Evolutionary conservation across 228 moss, liverwort and hornwort species (phyloP).

Genomic region (Sphagnum magellanicum): DNA sequence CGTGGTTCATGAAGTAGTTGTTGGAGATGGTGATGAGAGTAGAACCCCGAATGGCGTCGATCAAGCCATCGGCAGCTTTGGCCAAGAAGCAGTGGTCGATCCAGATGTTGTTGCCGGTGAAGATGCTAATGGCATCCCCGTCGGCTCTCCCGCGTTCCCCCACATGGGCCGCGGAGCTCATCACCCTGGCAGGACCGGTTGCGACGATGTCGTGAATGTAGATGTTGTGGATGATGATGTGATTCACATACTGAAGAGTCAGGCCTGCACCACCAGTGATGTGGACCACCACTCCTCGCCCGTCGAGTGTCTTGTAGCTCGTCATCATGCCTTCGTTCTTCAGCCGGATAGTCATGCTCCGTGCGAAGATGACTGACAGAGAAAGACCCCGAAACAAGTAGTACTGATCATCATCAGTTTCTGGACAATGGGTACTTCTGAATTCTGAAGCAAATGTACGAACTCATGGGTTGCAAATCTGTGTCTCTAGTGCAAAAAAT

Average conservation of each 20-base stretch:
- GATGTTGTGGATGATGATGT: conserved; percentile 34
- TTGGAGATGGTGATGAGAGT: conserved; percentile 41
- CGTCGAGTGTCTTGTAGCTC: conserved; percentile 45
- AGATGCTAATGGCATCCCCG: conserved; percentile 33
- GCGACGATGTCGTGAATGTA: conserved; percentile 25
- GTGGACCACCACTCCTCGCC: conserved; percentile 31
- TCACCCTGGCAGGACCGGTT: conserved; percentile 29
- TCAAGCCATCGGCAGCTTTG: conserved; percentile 30
- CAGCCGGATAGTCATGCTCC: conserved; percentile 22
- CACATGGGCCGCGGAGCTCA: conserved; percentile 31
- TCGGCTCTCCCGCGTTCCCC: conserved; percentile 31
- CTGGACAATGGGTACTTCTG: too few species aligned
- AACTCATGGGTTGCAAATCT: too few species aligned
- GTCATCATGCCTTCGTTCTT: conserved; percentile 35
- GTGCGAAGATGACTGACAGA: conserved; percentile 10
- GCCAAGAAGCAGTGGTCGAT: conserved; percentile 37
- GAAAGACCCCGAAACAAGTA: not conserved
- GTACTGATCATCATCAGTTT: too few species aligned
- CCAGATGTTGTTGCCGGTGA: conserved; percentile 27
- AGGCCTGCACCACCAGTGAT: conserved; percentile 26
- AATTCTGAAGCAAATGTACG: too few species aligned
- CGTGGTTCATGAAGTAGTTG: conserved; percentile 42
- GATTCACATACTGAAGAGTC: conserved; percentile 20
- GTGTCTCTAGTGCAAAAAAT: too few species aligned
- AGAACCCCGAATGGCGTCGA: conserved; percentile 36